Conservation (phyloP, 352 stramenopile species). For the Albugo candida region DNA sequence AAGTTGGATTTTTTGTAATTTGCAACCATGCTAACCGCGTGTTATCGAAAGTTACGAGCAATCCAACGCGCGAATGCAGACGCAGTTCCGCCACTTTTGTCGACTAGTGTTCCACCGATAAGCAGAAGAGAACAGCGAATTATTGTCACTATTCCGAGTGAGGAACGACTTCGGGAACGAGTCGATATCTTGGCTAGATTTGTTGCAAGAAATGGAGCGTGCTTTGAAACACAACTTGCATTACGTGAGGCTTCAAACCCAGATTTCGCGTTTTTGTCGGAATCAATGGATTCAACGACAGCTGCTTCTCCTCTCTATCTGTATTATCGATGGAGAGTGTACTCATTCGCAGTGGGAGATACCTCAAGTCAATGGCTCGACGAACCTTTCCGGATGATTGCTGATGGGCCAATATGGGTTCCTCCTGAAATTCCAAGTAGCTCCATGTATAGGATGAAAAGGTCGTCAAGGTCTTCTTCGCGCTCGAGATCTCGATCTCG, state of each 20-base stretch:
- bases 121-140: too few species aligned
- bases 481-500: conserved; percentile 2
- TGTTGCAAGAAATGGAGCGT: conserved; percentile 34
- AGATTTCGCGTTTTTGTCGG: neutral
- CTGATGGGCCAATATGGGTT: conserved; percentile 32
- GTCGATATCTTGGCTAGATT: conserved; percentile 39
- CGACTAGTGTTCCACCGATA: too few species aligned
- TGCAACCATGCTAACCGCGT: too few species aligned
- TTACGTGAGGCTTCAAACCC: conserved; percentile 23
- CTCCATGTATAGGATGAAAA: conserved; percentile 2
- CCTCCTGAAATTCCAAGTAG: conserved; percentile 18
- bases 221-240: conserved; percentile 46
- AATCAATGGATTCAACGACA: conserved; percentile 2
- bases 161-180: conserved; percentile 10
- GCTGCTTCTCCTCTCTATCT: conserved; percentile 13
- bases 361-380: conserved; percentile 21
- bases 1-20: too few species aligned
- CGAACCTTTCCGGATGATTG: conserved; percentile 40
- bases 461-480: conserved; percentile 7
- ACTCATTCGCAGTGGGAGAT: conserved; percentile 51
- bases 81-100: too few species aligned
- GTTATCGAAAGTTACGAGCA: too few species aligned
- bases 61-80: too few species aligned
- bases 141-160: conserved; percentile 7
- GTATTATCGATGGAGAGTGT: conserved; percentile 65